Percentiles rank a stretch among this genome's conserved stretches.
phyloP scores from a whole-genome alignment of 129 eudicot genomes.

The Helianthus tuberosus region DNA sequence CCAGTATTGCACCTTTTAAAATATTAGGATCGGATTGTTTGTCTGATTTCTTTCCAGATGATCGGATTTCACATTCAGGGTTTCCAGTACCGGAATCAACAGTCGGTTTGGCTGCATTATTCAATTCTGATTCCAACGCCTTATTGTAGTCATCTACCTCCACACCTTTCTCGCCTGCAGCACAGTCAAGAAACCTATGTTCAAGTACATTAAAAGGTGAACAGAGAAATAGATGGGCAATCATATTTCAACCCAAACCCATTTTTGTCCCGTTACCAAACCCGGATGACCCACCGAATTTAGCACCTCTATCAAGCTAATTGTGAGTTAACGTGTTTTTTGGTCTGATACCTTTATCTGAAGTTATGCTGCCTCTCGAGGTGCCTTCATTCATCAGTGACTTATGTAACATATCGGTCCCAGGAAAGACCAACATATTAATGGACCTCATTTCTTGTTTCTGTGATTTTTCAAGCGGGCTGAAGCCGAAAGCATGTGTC shows the following conservation, averaged over 20 bases:
- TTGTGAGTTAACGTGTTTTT: not conserved
- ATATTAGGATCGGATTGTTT: slow-evolving; percentile 12
- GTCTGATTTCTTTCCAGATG: slow-evolving; percentile 20
- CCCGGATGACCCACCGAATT: slow-evolving; percentile 3
- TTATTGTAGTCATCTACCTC: slow-evolving; percentile 25
- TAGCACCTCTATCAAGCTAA: slow-evolving; percentile 1
- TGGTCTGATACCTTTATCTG: slow-evolving; percentile 24
- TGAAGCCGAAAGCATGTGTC: slow-evolving; percentile 68
- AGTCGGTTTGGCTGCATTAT: slow-evolving; percentile 11
- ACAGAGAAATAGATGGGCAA: not conserved
- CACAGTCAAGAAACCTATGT: slow-evolving; percentile 1
- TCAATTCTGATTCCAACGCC: slow-evolving; percentile 30
- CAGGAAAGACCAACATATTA: slow-evolving; percentile 85
- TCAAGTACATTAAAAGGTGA: slow-evolving; percentile 7
- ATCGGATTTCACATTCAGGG: slow-evolving; percentile 10
- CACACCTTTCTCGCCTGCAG: slow-evolving; percentile 36
- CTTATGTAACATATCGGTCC: slow-evolving; percentile 86
- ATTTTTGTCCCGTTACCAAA: slow-evolving; percentile 8
- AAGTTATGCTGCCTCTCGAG: slow-evolving; percentile 32
- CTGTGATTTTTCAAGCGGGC: slow-evolving; percentile 46
- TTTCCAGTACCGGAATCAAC: slow-evolving; percentile 7
- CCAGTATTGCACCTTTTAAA: not conserved
- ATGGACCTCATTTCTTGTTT: slow-evolving; percentile 64
- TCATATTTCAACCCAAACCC: not conserved
- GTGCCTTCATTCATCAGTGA: slow-evolving; percentile 43